Conservation (phyloP, 768 basidiomycete genomes). For the Plicaturopsis crispa region DNA sequence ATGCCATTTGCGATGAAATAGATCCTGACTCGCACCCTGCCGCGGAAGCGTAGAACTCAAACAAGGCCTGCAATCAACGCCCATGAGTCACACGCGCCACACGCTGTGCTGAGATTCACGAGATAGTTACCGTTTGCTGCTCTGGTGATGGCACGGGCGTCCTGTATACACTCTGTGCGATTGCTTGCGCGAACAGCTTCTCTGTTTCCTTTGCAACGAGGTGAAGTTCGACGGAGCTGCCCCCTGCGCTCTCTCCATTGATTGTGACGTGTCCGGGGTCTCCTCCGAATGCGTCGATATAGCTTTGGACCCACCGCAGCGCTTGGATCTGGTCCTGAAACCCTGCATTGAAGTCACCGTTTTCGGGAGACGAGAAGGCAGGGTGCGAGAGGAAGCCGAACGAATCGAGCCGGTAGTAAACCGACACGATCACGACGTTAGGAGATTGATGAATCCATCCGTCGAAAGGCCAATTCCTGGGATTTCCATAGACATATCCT, state of each 20-base stretch:
- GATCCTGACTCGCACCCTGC: constrained; percentile 41
- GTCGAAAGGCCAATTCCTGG: constrained; percentile 59
- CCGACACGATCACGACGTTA: constrained; percentile 54
- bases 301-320: constrained; percentile 28
- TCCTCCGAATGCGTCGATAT: constrained; percentile 32
- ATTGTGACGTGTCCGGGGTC: constrained; percentile 34
- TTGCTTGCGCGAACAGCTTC: constrained; percentile 43
- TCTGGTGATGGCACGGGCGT: constrained; percentile 42
- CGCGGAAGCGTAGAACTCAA: constrained; percentile 39
- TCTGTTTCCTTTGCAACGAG: constrained; percentile 34
- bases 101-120: background rate
- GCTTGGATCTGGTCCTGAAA: constrained; percentile 46
- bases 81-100: background rate
- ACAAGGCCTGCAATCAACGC: constrained; percentile 32
- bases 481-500: constrained; percentile 57
- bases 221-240: constrained; percentile 49
- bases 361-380: constrained; percentile 27
- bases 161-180: constrained; percentile 56
- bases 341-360: constrained; percentile 46
- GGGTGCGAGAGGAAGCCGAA: constrained; percentile 57
- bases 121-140: constrained; percentile 38
- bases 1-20: constrained; percentile 28
- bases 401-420: constrained; percentile 57
- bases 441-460: constrained; percentile 58
- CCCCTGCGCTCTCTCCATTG: constrained; percentile 58